Conservation (phyloP, 2,329 filamentous ascomycete species). For the Aureobasidium pullulans region DNA sequence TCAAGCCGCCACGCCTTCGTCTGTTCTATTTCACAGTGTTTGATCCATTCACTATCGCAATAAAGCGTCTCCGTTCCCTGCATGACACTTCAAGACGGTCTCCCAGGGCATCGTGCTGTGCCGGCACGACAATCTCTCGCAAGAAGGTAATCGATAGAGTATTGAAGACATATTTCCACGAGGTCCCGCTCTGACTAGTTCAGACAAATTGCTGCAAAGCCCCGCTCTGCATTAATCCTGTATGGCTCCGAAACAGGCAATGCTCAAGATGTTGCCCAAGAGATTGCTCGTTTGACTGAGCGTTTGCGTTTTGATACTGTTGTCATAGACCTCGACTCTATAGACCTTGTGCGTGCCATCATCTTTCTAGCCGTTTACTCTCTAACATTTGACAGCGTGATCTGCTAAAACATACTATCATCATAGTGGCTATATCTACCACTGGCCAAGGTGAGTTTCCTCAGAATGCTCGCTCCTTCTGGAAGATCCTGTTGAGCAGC, state of each 20-base stretch:
- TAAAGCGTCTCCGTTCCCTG: background rate
- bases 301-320: slow-evolving; percentile 70
- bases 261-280: slow-evolving; percentile 81
- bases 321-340: slow-evolving; percentile 68
- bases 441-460: slow-evolving; percentile 94
- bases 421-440: slow-evolving; percentile 80
- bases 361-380: background rate
- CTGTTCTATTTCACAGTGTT: no score
- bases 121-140: background rate
- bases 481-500: slow-evolving; percentile 75
- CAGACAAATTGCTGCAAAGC: background rate
- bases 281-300: slow-evolving; percentile 67
- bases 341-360: slow-evolving; percentile 58
- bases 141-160: background rate
- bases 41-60: no score
- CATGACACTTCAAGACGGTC: slow-evolving; percentile 3
- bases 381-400: slow-evolving; percentile 29
- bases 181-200: background rate
- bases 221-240: slow-evolving; percentile 55
- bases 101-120: background rate
- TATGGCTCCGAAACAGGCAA: slow-evolving; percentile 97
- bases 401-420: slow-evolving; percentile 43
- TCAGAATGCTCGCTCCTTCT: slow-evolving; percentile 71
- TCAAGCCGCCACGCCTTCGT: no score
- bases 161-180: background rate